These are phyloP conservation scores for Cryptococcus sp. DNA, from an alignment of 1,284 basidiomycete genomes.

Conservation along the genomic window DNA sequence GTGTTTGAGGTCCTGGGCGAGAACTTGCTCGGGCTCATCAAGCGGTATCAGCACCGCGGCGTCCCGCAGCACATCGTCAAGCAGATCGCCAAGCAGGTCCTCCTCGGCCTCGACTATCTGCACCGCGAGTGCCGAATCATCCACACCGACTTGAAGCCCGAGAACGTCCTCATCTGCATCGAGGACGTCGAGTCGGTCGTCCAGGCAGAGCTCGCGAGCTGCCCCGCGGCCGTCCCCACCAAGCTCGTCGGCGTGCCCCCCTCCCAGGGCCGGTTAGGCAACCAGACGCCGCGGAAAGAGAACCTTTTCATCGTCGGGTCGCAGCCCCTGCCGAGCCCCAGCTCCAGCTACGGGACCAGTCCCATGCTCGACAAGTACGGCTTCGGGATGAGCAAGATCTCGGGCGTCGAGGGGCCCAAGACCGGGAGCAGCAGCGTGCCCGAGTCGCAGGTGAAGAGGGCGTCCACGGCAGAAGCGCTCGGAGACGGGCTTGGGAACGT, in stretches of 20 bases:
- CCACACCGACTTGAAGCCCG: constrained; percentile 94
- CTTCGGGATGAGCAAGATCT: constrained; percentile 79
- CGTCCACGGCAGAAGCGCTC: constrained; percentile 57
- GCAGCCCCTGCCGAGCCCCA: constrained; percentile 81
- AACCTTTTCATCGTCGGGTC: constrained; percentile 87
- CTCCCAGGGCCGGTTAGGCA: constrained; percentile 89
- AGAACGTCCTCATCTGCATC: constrained; percentile 96
- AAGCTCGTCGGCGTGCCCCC: constrained; percentile 94
- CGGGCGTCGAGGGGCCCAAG: constrained; percentile 29
- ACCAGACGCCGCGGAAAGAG: constrained; percentile 90
- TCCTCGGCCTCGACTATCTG: constrained; percentile 96
- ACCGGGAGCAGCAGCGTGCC: constrained; percentile 11
- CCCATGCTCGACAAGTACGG: constrained; percentile 87
- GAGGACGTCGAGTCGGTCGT: constrained; percentile 96
- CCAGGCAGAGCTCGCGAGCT: constrained; percentile 69
- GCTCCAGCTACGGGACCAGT: constrained; percentile 65
- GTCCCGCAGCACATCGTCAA: constrained; percentile 91
- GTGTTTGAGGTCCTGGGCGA: constrained; percentile 98
- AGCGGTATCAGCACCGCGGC: constrained; percentile 77
- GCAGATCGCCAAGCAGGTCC: constrained; percentile 95
- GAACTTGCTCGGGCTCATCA: constrained; percentile 96
- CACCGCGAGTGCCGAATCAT: constrained; percentile 94
- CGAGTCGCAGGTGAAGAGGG: constrained; percentile 23
- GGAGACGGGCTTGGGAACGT: constrained; percentile 62
- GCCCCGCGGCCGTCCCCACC: constrained; percentile 60